These are phyloP conservation scores for Mycena galopus DNA, from an alignment of 768 basidiomycete genomes.

Conservation along the genomic window DNA sequence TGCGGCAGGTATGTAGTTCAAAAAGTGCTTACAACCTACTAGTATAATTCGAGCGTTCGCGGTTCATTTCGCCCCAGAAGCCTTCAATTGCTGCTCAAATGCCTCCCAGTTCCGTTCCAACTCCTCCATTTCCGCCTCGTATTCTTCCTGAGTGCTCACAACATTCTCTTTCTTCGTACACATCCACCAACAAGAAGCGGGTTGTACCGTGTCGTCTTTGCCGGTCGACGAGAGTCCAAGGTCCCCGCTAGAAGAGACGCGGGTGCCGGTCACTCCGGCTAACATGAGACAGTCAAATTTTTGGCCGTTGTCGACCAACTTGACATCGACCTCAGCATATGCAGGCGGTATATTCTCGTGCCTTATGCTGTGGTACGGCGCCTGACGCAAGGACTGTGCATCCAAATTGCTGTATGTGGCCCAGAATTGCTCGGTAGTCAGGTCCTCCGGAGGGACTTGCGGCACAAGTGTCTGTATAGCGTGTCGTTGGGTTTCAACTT, in stretches of 20 bases:
- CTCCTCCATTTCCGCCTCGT: neutral
- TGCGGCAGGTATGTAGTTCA: too few species aligned
- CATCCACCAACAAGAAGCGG: constrained; percentile 29
- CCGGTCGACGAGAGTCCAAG: constrained; percentile 14
- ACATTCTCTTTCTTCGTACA: constrained; percentile 10
- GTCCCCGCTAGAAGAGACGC: constrained; percentile 12
- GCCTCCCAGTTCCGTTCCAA: too few species aligned
- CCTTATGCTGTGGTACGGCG: constrained; percentile 5
- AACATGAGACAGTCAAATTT: constrained; percentile 44
- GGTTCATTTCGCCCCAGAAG: too few species aligned
- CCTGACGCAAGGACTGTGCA: neutral
- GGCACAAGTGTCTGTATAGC: neutral
- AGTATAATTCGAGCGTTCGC: too few species aligned
- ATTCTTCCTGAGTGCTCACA: neutral
- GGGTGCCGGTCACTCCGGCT: constrained; percentile 43
- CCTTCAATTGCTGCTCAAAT: too few species aligned
- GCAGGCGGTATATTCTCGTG: constrained; percentile 42
- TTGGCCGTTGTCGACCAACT: constrained; percentile 43
- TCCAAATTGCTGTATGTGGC: neutral
- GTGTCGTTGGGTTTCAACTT: neutral
- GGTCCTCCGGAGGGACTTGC: neutral
- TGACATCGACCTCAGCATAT: constrained; percentile 45
- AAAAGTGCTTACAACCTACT: too few species aligned
- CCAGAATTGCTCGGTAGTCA: constrained; percentile 19
- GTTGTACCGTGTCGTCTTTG: constrained; percentile 12